Percentiles rank a stretch among this genome's conserved stretches.
Conservation (phyloP, 148 eudicot species). For the Tetragonia tetragonoides region DNA sequence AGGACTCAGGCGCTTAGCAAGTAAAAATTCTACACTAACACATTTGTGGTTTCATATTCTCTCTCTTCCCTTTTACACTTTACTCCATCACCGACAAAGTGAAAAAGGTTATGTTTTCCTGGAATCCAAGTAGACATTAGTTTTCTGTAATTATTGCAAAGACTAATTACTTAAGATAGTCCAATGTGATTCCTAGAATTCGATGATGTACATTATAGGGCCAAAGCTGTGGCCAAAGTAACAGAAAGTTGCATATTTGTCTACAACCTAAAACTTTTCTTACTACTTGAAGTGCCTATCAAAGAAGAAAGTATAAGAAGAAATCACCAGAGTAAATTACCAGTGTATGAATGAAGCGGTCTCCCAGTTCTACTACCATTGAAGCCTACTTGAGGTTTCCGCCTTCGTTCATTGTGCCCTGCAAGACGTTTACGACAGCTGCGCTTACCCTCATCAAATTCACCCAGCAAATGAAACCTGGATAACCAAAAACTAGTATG, state of each 20-base stretch:
- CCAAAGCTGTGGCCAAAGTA: neutral
- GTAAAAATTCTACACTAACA: too few species aligned
- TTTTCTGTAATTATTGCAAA: neutral
- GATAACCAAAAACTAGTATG: constrained; percentile 13
- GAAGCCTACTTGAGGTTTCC: constrained; percentile 56
- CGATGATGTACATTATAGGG: neutral
- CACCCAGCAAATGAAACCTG: constrained; percentile 84
- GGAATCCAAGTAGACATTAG: too few species aligned
- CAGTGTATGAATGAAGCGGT: constrained; percentile 36
- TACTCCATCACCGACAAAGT: too few species aligned
- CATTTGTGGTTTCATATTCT: too few species aligned
- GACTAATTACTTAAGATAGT: neutral
- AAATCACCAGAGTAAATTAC: constrained; percentile 23
- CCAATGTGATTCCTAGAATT: neutral
- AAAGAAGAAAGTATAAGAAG: neutral
- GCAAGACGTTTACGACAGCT: constrained; percentile 96
- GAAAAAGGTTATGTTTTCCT: neutral
- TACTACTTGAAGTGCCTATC: neutral
- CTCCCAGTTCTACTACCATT: constrained; percentile 33
- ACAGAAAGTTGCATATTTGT: neutral
- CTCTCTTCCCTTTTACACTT: too few species aligned
- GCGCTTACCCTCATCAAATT: constrained; percentile 91
- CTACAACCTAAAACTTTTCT: neutral
- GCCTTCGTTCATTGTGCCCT: constrained; percentile 81
- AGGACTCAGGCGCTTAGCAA: too few species aligned